Evolutionary conservation across 2,329 filamentous ascomycete genomes (phyloP).

Genomic region (Hypoxylon sp.): DNA sequence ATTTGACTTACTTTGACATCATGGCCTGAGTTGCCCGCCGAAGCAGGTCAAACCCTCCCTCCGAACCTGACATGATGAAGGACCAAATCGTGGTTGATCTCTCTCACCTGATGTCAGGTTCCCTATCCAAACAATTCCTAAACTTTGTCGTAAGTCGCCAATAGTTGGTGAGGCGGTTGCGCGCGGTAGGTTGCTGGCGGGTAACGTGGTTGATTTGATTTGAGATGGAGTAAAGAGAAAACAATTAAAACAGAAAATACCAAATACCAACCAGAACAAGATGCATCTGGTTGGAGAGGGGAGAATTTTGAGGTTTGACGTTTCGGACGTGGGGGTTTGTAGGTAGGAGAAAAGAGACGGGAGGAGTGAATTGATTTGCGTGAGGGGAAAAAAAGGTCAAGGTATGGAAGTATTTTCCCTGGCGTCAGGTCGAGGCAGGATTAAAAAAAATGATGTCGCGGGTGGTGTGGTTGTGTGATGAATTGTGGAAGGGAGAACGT

Average conservation of each 20-base stretch:
- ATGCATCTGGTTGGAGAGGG: constrained; percentile 34
- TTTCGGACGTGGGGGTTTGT: constrained; percentile 32
- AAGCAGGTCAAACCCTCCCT: constrained; percentile 65
- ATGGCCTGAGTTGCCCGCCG: constrained; percentile 69
- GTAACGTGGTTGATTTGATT: constrained; percentile 17
- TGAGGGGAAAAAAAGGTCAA: too few relatives aligned
- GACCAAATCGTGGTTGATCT: constrained; percentile 31
- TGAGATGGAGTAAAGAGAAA: background rate
- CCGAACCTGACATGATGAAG: constrained; percentile 59
- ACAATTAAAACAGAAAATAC: constrained; percentile 12
- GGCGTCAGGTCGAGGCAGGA: constrained; percentile 27
- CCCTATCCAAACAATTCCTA: constrained; percentile 29
- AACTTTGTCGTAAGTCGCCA: constrained; percentile 27
- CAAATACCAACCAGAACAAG: constrained; percentile 19
- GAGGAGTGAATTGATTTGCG: constrained; percentile 33
- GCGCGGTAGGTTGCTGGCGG: constrained; percentile 10
- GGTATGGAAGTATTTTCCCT: constrained; percentile 33
- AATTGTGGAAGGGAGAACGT: constrained; percentile 13
- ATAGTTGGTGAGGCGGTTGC: constrained; percentile 20
- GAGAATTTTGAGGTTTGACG: constrained; percentile 34
- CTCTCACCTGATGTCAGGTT: constrained; percentile 38
- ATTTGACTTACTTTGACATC: constrained; percentile 65
- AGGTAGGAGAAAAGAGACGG: constrained; percentile 6
- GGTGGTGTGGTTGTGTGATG: too few relatives aligned
- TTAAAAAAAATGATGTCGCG: constrained; percentile 34